Percentiles rank a stretch among this genome's conserved stretches.
phyloP scores from a whole-genome alignment of 768 basidiomycete species.

The Mycena olivaceomarginata region DNA sequence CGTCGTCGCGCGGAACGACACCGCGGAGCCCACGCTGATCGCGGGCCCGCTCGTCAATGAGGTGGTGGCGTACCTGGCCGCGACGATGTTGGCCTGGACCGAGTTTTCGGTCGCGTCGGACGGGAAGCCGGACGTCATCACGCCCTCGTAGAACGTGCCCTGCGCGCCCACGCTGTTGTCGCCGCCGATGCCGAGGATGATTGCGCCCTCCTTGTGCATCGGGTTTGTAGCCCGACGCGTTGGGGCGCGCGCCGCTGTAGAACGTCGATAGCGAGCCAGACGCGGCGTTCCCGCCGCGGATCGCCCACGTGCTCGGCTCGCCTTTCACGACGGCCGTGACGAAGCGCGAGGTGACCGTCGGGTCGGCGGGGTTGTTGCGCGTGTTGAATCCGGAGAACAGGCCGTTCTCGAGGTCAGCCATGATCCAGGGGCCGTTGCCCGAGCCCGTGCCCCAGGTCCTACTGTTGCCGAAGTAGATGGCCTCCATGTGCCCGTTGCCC shows the following conservation, averaged over 20 bases:
- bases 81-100: constrained; percentile 31
- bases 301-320: constrained; percentile 18
- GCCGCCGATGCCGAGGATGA: constrained; percentile 38
- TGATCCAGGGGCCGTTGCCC: constrained; percentile 40
- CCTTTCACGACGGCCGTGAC: constrained; percentile 40
- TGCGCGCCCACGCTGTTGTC: constrained; percentile 28
- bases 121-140: constrained; percentile 34
- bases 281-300: constrained; percentile 29
- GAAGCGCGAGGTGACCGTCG: constrained; percentile 38
- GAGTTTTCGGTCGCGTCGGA: constrained; percentile 33
- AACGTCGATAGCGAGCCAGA: constrained; percentile 35
- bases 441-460: constrained; percentile 35
- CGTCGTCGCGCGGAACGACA: constrained; percentile 32
- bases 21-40: constrained; percentile 24
- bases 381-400: constrained; percentile 29
- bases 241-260: constrained; percentile 37
- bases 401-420: constrained; percentile 36
- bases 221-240: constrained; percentile 38
- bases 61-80: constrained; percentile 27
- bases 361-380: constrained; percentile 22
- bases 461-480: constrained; percentile 35
- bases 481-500: constrained; percentile 37
- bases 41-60: constrained; percentile 29
- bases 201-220: constrained; percentile 42
- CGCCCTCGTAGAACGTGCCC: constrained; percentile 38